These are phyloP conservation scores for Amanita polypyramis DNA, from an alignment of 768 basidiomycete genomes.

Conservation along the genomic window DNA sequence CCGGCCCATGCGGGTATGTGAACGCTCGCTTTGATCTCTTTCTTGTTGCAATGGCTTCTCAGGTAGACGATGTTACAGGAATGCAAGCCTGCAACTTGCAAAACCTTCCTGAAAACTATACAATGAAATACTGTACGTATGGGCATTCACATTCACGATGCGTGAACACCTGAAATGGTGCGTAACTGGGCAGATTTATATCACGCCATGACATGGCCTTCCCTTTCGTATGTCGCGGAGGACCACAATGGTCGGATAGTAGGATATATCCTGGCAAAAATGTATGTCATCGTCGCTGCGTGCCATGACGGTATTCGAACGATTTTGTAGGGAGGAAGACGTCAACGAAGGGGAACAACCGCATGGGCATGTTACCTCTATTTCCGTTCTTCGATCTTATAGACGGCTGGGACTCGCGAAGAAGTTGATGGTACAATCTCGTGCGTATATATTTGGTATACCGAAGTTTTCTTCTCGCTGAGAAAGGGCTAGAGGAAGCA, in stretches of 20 bases:
- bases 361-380: constrained; percentile 94
- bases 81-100: constrained; percentile 97
- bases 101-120: constrained; percentile 92
- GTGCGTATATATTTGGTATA: constrained; percentile 36
- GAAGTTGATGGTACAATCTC: constrained; percentile 90
- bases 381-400: constrained; percentile 88
- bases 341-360: constrained; percentile 50
- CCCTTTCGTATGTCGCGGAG: constrained; percentile 88
- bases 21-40: background rate
- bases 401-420: constrained; percentile 88
- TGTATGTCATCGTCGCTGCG: constrained; percentile 40
- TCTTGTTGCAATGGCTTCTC: background rate
- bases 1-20: constrained; percentile 28
- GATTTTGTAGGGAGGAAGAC: constrained; percentile 52
- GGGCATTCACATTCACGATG: constrained; percentile 3
- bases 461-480: background rate
- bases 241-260: constrained; percentile 87
- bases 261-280: constrained; percentile 93
- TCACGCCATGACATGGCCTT: constrained; percentile 92
- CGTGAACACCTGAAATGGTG: constrained; percentile 4
- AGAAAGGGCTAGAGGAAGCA: constrained; percentile 55
- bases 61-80: constrained; percentile 84
- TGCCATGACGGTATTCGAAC: background rate
- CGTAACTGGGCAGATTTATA: constrained; percentile 59
- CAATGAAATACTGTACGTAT: constrained; percentile 65